phyloP scores from a whole-genome alignment of 1,139 yeast genomes.

The Saccharomyces uvarum region DNA sequence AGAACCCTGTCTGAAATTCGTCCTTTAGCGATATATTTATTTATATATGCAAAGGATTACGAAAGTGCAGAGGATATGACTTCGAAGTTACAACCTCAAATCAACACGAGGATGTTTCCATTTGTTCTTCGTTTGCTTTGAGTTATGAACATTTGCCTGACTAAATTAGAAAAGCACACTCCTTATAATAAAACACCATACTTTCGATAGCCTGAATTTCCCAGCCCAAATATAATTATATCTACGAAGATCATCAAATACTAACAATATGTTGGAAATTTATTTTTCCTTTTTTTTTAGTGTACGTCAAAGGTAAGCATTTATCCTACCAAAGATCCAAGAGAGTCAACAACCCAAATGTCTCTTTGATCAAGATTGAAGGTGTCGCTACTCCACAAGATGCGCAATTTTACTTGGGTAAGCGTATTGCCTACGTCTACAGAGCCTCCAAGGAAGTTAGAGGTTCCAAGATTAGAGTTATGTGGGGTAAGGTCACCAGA shows the following conservation, averaged over 20 bases:
- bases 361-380: slow-evolving; percentile 92
- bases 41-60: too few relatives aligned
- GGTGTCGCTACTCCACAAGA: slow-evolving; percentile 88
- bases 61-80: too few relatives aligned
- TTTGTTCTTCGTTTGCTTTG: not conserved
- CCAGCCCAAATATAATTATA: not conserved
- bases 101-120: too few relatives aligned
- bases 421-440: slow-evolving; percentile 99
- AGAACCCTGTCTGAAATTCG: too few relatives aligned
- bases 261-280: not conserved
- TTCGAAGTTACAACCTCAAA: too few relatives aligned
- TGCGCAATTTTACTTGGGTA: slow-evolving; percentile 98
- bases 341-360: slow-evolving; percentile 97
- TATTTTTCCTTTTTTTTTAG: slow-evolving; percentile 36
- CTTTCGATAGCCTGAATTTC: not conserved
- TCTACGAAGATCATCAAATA: not conserved
- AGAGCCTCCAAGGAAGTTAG: slow-evolving; percentile 96
- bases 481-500: slow-evolving; percentile 98
- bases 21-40: too few relatives aligned
- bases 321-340: slow-evolving; percentile 99
- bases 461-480: slow-evolving; percentile 98
- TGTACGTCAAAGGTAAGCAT: slow-evolving; percentile 99
- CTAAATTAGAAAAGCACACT: not conserved
- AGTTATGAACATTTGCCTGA: not conserved
- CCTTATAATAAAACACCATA: not conserved